Evolutionary conservation across 139 green algal genomes (phyloP).

Genomic region (Closterium sp.): DNA sequence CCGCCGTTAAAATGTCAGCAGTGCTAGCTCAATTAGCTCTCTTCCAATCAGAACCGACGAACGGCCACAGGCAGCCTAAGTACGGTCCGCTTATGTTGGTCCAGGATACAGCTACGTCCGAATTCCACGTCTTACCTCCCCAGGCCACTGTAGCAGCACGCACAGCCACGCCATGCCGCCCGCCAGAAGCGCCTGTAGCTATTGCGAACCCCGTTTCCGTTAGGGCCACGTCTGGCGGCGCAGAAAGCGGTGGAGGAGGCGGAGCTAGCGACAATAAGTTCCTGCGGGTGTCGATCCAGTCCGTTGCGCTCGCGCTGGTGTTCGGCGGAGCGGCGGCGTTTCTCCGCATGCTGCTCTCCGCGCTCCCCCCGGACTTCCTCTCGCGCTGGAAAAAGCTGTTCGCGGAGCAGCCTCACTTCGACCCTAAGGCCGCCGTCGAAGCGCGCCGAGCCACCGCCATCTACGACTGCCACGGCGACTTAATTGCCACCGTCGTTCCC

Average conservation of each 20-base stretch:
- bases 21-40: background rate
- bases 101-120: background rate
- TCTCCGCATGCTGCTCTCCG: slow-evolving; percentile 21
- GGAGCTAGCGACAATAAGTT: background rate
- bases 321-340: slow-evolving; percentile 34
- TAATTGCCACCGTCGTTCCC: slow-evolving; percentile 51
- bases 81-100: background rate
- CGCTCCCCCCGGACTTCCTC: slow-evolving; percentile 48
- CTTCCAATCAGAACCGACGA: background rate
- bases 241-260: background rate
- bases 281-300: background rate
- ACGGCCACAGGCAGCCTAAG: background rate
- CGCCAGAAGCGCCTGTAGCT: background rate
- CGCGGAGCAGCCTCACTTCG: slow-evolving; percentile 24
- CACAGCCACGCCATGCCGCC: background rate
- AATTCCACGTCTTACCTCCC: background rate
- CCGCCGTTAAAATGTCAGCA: background rate
- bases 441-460: slow-evolving; percentile 25
- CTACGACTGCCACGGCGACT: slow-evolving; percentile 51
- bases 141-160: background rate
- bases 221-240: background rate
- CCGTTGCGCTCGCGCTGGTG: slow-evolving; percentile 24
- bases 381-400: slow-evolving; percentile 44
- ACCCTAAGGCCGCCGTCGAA: background rate
- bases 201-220: background rate